Conservation (phyloP, 1,284 basidiomycete species). For the Ustilago lituana region DNA sequence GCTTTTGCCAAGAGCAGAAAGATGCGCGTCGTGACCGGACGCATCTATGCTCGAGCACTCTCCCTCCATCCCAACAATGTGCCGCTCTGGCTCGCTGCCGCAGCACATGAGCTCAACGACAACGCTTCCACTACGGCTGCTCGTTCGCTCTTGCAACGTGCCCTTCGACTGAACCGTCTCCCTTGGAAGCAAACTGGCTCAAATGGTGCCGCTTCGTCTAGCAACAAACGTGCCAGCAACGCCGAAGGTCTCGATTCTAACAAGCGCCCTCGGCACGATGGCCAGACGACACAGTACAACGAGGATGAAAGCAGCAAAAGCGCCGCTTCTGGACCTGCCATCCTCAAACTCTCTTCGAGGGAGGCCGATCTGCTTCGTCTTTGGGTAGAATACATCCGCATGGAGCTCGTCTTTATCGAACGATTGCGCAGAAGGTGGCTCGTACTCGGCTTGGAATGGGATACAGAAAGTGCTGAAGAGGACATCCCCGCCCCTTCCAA, state of each 20-base stretch:
- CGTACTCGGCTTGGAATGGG: constrained; percentile 74
- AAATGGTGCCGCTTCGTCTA: neutral
- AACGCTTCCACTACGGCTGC: constrained; percentile 80
- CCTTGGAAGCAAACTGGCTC: constrained; percentile 23
- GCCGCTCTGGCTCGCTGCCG: constrained; percentile 84
- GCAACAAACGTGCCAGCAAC: constrained; percentile 16
- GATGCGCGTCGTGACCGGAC: constrained; percentile 80
- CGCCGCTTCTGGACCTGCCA: constrained; percentile 30
- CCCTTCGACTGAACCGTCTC: constrained; percentile 72
- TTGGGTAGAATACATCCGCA: constrained; percentile 74
- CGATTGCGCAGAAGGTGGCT: constrained; percentile 82
- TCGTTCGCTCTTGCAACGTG: constrained; percentile 84
- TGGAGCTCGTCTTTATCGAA: constrained; percentile 90
- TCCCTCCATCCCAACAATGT: constrained; percentile 84
- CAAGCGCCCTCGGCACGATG: constrained; percentile 13
- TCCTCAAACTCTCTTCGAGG: constrained; percentile 34
- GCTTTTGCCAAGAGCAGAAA: constrained; percentile 82
- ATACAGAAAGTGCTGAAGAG: constrained; percentile 2
- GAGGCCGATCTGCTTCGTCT: constrained; percentile 58
- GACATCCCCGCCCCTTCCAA: constrained; percentile 9
- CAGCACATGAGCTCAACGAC: constrained; percentile 82
- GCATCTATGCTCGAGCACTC: constrained; percentile 74
- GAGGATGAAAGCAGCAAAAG: neutral
- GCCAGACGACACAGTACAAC: neutral
- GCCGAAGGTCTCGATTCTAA: constrained; percentile 10